These are phyloP conservation scores for Colletotrichum viniferum DNA, from an alignment of 2,329 filamentous ascomycete species.

Conservation along the genomic window DNA sequence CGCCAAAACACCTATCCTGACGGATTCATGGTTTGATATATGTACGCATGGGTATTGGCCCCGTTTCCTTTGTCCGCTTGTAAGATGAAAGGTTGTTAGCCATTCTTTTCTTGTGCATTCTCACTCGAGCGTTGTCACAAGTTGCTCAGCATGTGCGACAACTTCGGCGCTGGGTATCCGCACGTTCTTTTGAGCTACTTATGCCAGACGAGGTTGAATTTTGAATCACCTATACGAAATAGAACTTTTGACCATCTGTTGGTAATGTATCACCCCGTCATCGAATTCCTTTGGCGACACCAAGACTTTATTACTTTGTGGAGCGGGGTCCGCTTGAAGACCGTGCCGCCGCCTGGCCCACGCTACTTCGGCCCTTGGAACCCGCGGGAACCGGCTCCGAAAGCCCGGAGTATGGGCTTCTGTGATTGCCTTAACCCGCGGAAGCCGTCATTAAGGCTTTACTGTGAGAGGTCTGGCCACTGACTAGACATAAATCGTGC, in stretches of 20 bases:
- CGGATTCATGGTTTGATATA: neutral
- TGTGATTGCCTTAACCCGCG: neutral
- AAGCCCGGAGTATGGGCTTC: neutral
- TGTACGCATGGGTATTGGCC: neutral
- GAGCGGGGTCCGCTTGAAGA: neutral
- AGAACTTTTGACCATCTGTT: neutral
- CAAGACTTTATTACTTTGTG: neutral
- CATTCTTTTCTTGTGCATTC: neutral
- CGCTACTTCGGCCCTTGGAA: neutral
- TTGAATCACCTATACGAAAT: neutral
- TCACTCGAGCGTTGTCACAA: neutral
- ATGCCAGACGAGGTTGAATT: too few relatives aligned
- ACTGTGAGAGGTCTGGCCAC: neutral
- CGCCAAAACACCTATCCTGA: neutral
- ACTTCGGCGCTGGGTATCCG: neutral
- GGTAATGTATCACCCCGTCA: neutral
- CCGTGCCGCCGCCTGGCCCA: neutral
- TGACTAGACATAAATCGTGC: neutral
- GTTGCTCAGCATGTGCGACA: neutral
- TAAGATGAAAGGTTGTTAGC: neutral
- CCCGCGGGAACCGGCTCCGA: neutral
- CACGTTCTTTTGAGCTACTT: neutral
- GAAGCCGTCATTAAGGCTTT: neutral
- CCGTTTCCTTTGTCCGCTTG: neutral
- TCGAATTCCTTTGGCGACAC: neutral